Conservation (phyloP, 768 basidiomycete genomes). For the Rhodosporidiobolus odoratus region DNA sequence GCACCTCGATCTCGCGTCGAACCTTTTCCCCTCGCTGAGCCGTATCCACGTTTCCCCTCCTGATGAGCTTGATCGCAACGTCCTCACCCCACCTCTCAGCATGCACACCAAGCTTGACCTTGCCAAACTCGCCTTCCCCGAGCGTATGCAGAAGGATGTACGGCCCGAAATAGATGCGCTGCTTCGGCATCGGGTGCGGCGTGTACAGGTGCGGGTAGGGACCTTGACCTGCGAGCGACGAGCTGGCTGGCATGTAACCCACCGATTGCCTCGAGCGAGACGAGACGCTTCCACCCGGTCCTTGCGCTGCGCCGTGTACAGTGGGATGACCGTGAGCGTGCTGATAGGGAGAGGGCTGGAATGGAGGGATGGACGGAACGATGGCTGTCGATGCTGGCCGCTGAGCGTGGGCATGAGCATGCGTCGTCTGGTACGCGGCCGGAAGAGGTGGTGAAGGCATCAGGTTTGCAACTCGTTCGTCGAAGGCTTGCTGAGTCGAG, state of each 20-base stretch:
- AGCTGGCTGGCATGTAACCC: slow-evolving; percentile 25
- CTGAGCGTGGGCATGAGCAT: slow-evolving; percentile 15
- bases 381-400: slow-evolving; percentile 13
- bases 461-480: not conserved
- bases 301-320: no score
- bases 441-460: slow-evolving; percentile 14
- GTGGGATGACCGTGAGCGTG: no score
- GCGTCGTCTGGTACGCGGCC: slow-evolving; percentile 9
- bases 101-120: slow-evolving; percentile 96
- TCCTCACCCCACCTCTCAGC: slow-evolving; percentile 82
- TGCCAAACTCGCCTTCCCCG: slow-evolving; percentile 97
- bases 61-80: slow-evolving; percentile 96
- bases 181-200: slow-evolving; percentile 41
- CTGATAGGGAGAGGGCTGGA: not conserved
- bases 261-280: slow-evolving; percentile 33
- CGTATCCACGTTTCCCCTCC: slow-evolving; percentile 83
- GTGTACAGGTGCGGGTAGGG: slow-evolving; percentile 39
- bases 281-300: slow-evolving; percentile 28
- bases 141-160: slow-evolving; percentile 92
- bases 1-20: slow-evolving; percentile 92
- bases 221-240: slow-evolving; percentile 16
- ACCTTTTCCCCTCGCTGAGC: slow-evolving; percentile 83
- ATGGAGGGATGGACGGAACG: slow-evolving; percentile 15
- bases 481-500: not conserved
- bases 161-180: slow-evolving; percentile 66